Conservation (phyloP, 169 alveolate species). For the Toxoplasma gondii region DNA sequence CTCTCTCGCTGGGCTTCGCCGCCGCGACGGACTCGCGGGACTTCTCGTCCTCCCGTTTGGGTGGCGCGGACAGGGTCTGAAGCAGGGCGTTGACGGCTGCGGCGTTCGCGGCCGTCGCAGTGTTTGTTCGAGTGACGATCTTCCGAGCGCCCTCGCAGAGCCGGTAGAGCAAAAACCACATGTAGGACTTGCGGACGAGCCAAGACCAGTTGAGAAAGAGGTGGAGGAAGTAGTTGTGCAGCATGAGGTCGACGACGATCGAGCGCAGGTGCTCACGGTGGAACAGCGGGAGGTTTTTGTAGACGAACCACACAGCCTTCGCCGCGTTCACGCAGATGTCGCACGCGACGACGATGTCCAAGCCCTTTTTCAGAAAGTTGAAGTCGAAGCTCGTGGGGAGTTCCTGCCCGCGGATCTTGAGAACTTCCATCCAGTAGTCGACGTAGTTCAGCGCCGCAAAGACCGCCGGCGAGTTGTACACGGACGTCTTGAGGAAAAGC, state of each 20-base stretch:
- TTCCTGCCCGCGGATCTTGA: constrained; percentile 48
- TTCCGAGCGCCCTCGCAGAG: constrained; percentile 67
- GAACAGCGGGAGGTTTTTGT: constrained; percentile 63
- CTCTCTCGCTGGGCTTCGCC: constrained; percentile 1
- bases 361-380: constrained; percentile 51
- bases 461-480: constrained; percentile 58
- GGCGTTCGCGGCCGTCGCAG: background rate
- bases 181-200: constrained; percentile 69
- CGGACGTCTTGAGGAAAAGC: constrained; percentile 61
- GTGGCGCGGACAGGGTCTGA: background rate
- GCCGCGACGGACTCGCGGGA: background rate
- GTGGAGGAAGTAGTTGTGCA: background rate
- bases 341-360: constrained; percentile 56
- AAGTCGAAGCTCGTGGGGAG: constrained; percentile 71
- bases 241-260: constrained; percentile 40
- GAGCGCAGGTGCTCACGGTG: constrained; percentile 47
- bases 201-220: constrained; percentile 70
- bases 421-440: constrained; percentile 70
- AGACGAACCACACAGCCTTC: constrained; percentile 70
- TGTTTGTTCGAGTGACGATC: constrained; percentile 41
- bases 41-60: background rate
- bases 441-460: constrained; percentile 68
- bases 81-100: constrained; percentile 33
- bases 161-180: constrained; percentile 71
- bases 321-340: constrained; percentile 63